A percentile compares a stretch with the other conserved stretches of the same genome.
phyloP scores from a whole-genome alignment of 768 basidiomycete genomes.

The Calvatia gigantea region DNA sequence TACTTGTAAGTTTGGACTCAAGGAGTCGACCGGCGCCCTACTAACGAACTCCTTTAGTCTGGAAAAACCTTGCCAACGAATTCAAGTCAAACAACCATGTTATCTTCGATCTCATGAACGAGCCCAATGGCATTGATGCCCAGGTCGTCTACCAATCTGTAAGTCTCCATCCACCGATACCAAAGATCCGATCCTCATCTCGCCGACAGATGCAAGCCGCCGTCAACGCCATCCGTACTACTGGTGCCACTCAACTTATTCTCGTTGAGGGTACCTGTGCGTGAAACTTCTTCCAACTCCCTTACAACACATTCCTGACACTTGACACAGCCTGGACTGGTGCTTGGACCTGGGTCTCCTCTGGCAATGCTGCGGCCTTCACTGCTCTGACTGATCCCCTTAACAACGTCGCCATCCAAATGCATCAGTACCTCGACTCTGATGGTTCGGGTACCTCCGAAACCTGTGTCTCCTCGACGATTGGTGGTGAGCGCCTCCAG shows the following conservation, averaged over 20 bases:
- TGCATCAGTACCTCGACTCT: conserved; percentile 70
- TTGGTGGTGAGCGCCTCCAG: conserved; percentile 54
- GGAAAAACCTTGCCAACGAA: conserved; percentile 51
- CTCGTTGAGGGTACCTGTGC: conserved; percentile 35
- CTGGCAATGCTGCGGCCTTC: conserved; percentile 54
- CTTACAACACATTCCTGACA: neutral
- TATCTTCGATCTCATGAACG: conserved; percentile 67
- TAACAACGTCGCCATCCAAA: conserved; percentile 61
- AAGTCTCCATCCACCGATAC: neutral
- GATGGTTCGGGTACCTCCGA: conserved; percentile 55
- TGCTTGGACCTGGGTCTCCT: conserved; percentile 56
- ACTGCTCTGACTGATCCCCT: conserved; percentile 51
- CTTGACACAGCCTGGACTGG: conserved; percentile 47
- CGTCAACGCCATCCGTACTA: conserved; percentile 59
- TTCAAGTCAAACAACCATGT: conserved; percentile 52
- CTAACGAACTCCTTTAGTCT: conserved; percentile 33
- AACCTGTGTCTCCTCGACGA: conserved; percentile 55
- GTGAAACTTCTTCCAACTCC: neutral
- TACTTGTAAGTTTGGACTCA: conserved; percentile 33
- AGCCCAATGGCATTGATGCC: conserved; percentile 59
- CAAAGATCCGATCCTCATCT: neutral
- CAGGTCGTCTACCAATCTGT: conserved; percentile 47
- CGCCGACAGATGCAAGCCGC: conserved; percentile 53
- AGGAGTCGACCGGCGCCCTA: neutral
- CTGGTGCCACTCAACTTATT: conserved; percentile 58